phyloP scores from a whole-genome alignment of 1,139 yeast genomes.

The Pichia sp. region DNA sequence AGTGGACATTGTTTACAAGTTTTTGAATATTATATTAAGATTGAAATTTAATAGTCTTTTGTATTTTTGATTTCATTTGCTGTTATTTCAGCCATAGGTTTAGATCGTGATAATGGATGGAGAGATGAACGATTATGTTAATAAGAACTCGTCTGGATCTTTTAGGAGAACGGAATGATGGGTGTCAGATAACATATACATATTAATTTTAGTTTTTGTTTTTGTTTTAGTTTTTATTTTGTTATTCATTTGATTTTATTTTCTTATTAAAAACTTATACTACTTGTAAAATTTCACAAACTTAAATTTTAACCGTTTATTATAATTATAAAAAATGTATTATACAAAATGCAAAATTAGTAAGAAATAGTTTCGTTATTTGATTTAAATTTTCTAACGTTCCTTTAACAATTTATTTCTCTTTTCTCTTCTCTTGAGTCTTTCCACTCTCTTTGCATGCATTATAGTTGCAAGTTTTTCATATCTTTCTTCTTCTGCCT shows the following conservation, averaged over 20 bases:
- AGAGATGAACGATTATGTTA: slow-evolving; percentile 26
- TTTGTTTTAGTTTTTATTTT: no score
- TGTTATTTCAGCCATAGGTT: slow-evolving; percentile 19
- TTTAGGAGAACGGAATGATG: slow-evolving; percentile 26
- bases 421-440: slow-evolving; percentile 75
- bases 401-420: slow-evolving; percentile 74
- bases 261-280: no score
- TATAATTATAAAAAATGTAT: background rate
- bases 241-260: no score
- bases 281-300: no score
- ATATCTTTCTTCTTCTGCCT: slow-evolving; percentile 69
- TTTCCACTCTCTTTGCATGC: slow-evolving; percentile 74
- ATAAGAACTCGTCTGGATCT: slow-evolving; percentile 33
- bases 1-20: slow-evolving; percentile 13
- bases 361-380: no score
- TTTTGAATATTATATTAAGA: background rate
- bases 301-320: no score
- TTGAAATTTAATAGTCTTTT: background rate
- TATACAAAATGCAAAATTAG: background rate
- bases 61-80: slow-evolving; percentile 2
- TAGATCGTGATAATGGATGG: slow-evolving; percentile 30
- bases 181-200: slow-evolving; percentile 32
- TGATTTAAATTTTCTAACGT: slow-evolving; percentile 1
- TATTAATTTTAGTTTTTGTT: background rate
- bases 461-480: slow-evolving; percentile 64